Evolutionary conservation across 225 moss, liverwort and hornwort species (phyloP).

Genomic region (Polytrichum formosum): DNA sequence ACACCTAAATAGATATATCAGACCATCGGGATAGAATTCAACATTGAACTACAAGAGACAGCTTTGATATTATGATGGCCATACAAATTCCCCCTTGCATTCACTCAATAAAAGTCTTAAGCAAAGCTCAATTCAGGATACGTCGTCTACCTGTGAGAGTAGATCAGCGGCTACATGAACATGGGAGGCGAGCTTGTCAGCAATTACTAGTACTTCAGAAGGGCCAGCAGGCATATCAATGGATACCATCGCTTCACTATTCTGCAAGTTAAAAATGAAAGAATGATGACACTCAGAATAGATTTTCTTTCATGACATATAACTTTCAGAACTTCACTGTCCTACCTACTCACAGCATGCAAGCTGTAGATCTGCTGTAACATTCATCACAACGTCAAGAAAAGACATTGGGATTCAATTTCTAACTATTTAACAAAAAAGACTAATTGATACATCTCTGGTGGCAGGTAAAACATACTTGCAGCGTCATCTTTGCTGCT

Average conservation of each 20-base stretch:
- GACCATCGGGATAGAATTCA: too few relatives aligned
- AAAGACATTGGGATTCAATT: not conserved
- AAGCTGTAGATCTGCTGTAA: not conserved
- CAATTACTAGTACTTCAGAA: constrained; percentile 95
- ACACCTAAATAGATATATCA: too few relatives aligned
- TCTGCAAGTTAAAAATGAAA: constrained; percentile 26
- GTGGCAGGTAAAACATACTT: constrained; percentile 16
- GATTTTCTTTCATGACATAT: too few relatives aligned
- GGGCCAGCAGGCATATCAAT: constrained; percentile 99
- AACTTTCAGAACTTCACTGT: not conserved
- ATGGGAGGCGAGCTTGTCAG: constrained; percentile 79
- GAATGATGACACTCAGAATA: not conserved
- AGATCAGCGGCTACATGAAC: constrained; percentile 88
- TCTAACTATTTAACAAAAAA: not conserved
- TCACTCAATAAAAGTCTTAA: too few relatives aligned
- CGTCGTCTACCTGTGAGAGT: constrained; percentile 71
- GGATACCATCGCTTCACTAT: constrained; percentile 95
- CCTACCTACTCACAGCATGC: not conserved
- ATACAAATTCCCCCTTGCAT: too few relatives aligned
- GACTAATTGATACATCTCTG: not conserved
- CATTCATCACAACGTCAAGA: too few relatives aligned
- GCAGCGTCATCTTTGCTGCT: constrained; percentile 82
- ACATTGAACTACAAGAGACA: too few relatives aligned
- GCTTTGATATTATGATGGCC: too few relatives aligned
- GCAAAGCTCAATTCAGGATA: not conserved